Evolutionary conservation across 805 yeast species (phyloP).

Genomic region (Lachancea thermotolerans): DNA sequence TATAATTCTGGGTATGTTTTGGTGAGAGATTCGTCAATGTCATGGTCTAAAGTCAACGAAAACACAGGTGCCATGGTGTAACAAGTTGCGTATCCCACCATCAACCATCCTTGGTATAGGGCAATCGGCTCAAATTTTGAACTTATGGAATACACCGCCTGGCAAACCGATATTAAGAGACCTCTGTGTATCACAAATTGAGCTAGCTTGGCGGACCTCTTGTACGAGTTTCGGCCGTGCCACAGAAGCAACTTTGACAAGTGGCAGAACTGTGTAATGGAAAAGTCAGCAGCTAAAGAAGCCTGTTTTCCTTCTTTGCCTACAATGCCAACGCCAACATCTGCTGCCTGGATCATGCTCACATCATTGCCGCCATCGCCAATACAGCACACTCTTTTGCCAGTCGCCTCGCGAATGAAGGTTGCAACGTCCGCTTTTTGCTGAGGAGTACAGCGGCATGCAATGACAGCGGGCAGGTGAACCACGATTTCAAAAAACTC

Average conservation of each 20-base stretch:
- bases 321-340: constrained; percentile 97
- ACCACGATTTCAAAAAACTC: constrained; percentile 78
- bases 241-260: constrained; percentile 80
- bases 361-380: constrained; percentile 99
- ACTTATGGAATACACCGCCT: constrained; percentile 83
- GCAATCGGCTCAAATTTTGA: constrained; percentile 92
- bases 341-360: constrained; percentile 97
- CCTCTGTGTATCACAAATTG: constrained; percentile 98
- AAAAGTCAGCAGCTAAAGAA: constrained; percentile 93
- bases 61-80: constrained; percentile 99
- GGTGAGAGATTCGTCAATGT: constrained; percentile 83
- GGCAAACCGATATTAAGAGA: constrained; percentile 85
- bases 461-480: constrained; percentile 86
- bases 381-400: constrained; percentile 90
- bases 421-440: constrained; percentile 95
- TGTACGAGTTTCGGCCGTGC: constrained; percentile 98
- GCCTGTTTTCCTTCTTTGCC: constrained; percentile 99
- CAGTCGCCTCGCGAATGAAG: constrained; percentile 69
- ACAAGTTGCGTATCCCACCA: constrained; percentile 97
- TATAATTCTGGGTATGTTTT: constrained; percentile 90
- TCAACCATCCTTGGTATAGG: constrained; percentile 88
- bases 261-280: constrained; percentile 86
- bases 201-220: constrained; percentile 88
- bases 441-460: constrained; percentile 98
- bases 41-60: constrained; percentile 83